A percentile compares a stretch with the other conserved stretches of the same genome.
These are phyloP conservation scores for Mycena kentingensis DNA, from an alignment of 768 basidiomycete species.

Conservation along the genomic window DNA sequence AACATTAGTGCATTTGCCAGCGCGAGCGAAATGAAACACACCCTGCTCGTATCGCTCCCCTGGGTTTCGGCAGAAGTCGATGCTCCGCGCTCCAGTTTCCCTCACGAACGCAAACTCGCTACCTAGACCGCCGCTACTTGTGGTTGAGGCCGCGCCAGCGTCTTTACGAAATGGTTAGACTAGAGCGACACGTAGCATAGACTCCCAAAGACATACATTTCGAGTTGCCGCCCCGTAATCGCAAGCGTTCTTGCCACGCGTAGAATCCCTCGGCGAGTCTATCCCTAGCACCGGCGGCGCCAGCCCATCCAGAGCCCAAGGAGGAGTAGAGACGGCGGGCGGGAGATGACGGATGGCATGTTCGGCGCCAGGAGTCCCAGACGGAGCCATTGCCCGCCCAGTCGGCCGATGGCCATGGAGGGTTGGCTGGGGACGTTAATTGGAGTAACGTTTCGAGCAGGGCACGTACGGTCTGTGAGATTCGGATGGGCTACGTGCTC, in stretches of 20 bases:
- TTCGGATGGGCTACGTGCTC: slow-evolving; percentile 78
- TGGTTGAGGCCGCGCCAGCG: neutral
- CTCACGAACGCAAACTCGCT: slow-evolving; percentile 66
- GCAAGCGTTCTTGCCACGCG: slow-evolving; percentile 22
- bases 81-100: slow-evolving; percentile 55
- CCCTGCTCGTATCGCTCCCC: slow-evolving; percentile 79
- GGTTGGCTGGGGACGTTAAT: neutral
- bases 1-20: neutral
- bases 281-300: slow-evolving; percentile 11
- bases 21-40: neutral
- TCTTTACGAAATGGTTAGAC: neutral
- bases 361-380: slow-evolving; percentile 95
- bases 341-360: slow-evolving; percentile 75
- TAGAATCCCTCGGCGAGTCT: slow-evolving; percentile 2
- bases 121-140: slow-evolving; percentile 30
- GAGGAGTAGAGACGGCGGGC: slow-evolving; percentile 86
- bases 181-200: neutral
- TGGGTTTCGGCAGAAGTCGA: slow-evolving; percentile 80
- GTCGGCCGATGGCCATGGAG: slow-evolving; percentile 49
- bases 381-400: slow-evolving; percentile 85
- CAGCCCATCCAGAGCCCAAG: slow-evolving; percentile 52
- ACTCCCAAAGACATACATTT: neutral
- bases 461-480: slow-evolving; percentile 54
- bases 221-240: neutral
- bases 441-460: no score